Conservation (phyloP, 2,329 filamentous ascomycete genomes). For the Dothistroma septosporum region DNA sequence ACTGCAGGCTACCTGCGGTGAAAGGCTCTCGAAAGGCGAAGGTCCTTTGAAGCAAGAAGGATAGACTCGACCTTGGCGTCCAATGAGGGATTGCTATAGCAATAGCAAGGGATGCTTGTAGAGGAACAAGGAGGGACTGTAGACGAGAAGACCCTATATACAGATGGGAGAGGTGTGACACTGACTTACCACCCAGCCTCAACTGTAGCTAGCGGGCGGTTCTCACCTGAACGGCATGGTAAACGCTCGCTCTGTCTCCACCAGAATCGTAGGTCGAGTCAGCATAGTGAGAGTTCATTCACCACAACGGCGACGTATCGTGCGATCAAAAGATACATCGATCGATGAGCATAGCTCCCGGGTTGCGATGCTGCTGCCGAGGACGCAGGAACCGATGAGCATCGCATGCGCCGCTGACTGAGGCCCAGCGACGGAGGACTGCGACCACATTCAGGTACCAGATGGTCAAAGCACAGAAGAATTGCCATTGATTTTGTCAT, state of each 20-base stretch:
- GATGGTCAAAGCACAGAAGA: constrained; percentile 1
- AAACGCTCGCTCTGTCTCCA: neutral
- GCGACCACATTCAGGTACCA: constrained; percentile 21
- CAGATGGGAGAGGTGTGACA: neutral
- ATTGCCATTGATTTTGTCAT: neutral
- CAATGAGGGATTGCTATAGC: neutral
- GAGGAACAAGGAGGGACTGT: neutral
- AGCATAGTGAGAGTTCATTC: neutral
- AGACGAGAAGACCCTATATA: neutral
- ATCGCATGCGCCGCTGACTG: constrained; percentile 17
- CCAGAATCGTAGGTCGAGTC: neutral
- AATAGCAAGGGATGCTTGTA: constrained; percentile 2
- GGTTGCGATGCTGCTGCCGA: neutral
- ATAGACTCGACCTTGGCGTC: neutral
- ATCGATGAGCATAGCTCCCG: neutral
- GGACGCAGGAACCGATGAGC: constrained; percentile 1
- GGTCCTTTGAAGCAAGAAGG: neutral
- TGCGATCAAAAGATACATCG: neutral
- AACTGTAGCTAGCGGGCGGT: neutral
- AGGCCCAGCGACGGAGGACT: constrained; percentile 4
- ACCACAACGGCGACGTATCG: neutral
- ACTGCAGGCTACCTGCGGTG: neutral
- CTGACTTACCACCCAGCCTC: neutral
- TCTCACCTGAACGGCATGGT: neutral
- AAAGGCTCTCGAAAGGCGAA: neutral